Evolutionary conservation across 2,329 filamentous ascomycete genomes (phyloP), one percentile per base, ranked within the genome.

Genomic region (Penicillium sumatraense): DNA sequence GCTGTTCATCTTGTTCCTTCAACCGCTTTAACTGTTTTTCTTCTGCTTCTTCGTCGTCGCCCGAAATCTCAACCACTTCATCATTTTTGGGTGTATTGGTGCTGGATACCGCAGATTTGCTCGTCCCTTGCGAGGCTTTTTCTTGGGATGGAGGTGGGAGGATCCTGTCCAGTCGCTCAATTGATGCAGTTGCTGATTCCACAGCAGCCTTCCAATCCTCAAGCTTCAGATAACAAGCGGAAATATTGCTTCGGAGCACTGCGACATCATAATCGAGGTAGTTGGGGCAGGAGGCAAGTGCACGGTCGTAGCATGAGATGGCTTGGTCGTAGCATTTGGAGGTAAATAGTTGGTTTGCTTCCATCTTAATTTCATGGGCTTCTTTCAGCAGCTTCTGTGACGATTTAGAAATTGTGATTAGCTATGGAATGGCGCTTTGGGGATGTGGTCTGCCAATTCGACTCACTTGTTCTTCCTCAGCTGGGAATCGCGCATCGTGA

Each of bases 181-280:
- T 70, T 2, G 91, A 88, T 10, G 84, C 80, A 0, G 86, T 89
- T 1, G 93, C 92, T 9, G 85, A 82, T 46, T 88, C 87, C 40
- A 92, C 83, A 9, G 91, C 90, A 26, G 90, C 86, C 63, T 93
- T 91, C 90, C 92, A 97, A 58, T 93, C 88, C 57, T 87, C 81
- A 3, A 96, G 80, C 71, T 96, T 96, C 51, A 98, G 73, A 66
- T 96, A 86, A 70, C 92, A 96, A 9, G 93, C 93, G 1, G 93
- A 85, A 62, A 97, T 88, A 77, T 98, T 98, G 71, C 89, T 92
- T 56, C 88, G 86, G 5, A 98, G 81, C 9, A 98, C 90, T 23
- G 93, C 91, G 59, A 93, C 81, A 64, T 96, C 91, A 76, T 91
- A 96, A 71, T 93, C 87, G 23, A 96, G 84, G 71, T 96, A 96